These are phyloP conservation scores for Cardamine occulta DNA, from an alignment of 345 rosid genomes.

Conservation along the genomic window DNA sequence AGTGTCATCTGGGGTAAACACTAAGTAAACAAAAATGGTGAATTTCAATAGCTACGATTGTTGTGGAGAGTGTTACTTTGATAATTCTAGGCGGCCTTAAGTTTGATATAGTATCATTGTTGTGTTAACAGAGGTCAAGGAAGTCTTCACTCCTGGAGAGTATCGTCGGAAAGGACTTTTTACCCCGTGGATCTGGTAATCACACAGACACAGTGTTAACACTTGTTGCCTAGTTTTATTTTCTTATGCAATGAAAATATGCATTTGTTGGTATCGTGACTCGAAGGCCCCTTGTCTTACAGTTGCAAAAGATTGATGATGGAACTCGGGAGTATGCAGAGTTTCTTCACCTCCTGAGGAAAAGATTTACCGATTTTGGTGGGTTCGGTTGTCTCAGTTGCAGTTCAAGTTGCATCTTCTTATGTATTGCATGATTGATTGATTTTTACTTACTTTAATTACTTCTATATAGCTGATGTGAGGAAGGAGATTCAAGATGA, in stretches of 20 bases:
- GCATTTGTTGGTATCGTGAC: constrained; percentile 80
- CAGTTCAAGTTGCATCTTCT: no score
- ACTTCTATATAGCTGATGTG: constrained; percentile 74
- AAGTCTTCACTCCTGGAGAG: constrained; percentile 99
- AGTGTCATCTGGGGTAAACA: constrained; percentile 4
- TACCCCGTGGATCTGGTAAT: constrained; percentile 99
- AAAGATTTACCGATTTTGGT: constrained; percentile 90
- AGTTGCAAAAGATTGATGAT: constrained; percentile 94
- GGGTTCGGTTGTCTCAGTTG: constrained; percentile 14
- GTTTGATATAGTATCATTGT: constrained; percentile 7
- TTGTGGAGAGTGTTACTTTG: background rate
- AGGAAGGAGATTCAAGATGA: constrained; percentile 99
- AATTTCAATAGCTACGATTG: constrained; percentile 24
- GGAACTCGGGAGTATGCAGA: constrained; percentile 95
- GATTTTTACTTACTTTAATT: background rate
- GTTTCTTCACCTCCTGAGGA: constrained; percentile 91
- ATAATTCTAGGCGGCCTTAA: background rate
- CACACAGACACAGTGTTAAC: background rate
- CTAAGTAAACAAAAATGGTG: constrained; percentile 16
- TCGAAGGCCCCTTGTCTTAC: constrained; percentile 93
- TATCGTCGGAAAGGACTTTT: constrained; percentile 93
- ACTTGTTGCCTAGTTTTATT: background rate
- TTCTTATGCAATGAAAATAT: background rate
- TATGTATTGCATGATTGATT: background rate
- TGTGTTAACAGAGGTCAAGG: constrained; percentile 82